Conservation (phyloP, 306 rosid genomes). For the Dryas drummondii region DNA sequence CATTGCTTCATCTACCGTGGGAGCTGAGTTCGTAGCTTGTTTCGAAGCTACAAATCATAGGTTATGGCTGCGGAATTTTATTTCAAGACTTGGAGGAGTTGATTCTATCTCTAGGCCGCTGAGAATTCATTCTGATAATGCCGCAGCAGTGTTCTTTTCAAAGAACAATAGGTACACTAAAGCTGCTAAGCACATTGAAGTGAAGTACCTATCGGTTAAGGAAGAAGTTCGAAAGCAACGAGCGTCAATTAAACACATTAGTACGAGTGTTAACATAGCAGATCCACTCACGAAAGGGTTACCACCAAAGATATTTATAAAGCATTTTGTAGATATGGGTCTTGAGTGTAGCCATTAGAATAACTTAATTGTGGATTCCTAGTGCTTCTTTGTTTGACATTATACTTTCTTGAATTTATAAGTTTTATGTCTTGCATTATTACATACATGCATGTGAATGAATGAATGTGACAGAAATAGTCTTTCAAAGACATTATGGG, state of each 20-base stretch:
- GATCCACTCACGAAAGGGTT: background rate
- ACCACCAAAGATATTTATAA: background rate
- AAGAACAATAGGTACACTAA: background rate
- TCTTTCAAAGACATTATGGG: too few species aligned
- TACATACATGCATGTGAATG: too few species aligned
- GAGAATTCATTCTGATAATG: background rate
- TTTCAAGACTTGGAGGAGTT: background rate
- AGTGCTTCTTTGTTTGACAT: background rate
- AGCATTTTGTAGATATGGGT: background rate
- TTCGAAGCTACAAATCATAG: background rate
- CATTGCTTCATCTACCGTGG: too few species aligned
- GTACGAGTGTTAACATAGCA: background rate
- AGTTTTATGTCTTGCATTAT: too few species aligned
- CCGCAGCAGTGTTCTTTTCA: background rate
- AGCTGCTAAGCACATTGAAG: background rate
- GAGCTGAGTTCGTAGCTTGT: too few species aligned
- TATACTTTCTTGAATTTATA: too few species aligned
- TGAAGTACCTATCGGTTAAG: background rate
- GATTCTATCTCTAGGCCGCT: background rate
- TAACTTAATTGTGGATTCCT: background rate
- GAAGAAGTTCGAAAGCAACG: background rate
- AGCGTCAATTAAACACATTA: background rate
- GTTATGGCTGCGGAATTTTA: background rate
- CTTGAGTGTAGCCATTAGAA: background rate
- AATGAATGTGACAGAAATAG: too few species aligned